These are phyloP conservation scores for Penicillium dipodomyicola DNA, from an alignment of 495 filamentous ascomycete genomes.

Conservation along the genomic window DNA sequence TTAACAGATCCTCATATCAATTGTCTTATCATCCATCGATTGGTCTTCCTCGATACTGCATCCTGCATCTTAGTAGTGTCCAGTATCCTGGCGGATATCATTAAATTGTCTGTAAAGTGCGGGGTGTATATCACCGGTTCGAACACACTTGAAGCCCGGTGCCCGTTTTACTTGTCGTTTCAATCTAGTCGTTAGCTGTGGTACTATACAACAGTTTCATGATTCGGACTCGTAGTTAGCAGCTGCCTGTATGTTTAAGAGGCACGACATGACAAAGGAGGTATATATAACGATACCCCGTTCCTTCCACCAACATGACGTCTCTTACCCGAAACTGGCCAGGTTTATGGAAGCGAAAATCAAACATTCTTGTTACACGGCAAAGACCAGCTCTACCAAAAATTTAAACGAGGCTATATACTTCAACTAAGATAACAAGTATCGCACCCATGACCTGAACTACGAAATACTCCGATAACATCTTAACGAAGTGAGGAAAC, in stretches of 20 bases:
- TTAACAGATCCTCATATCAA: too few species aligned
- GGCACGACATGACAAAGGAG: neutral
- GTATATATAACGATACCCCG: neutral
- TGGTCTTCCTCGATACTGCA: too few species aligned
- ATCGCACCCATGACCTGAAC: neutral
- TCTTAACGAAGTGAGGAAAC: constrained; percentile 5
- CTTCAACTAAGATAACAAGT: neutral
- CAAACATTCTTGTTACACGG: constrained; percentile 2
- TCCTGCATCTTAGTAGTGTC: too few species aligned
- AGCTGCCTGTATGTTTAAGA: neutral
- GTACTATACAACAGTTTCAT: neutral
- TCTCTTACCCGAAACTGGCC: constrained; percentile 2
- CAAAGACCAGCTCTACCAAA: constrained; percentile 7
- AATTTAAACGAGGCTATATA: constrained; percentile 2
- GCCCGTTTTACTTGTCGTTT: constrained; percentile 2
- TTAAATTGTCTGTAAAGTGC: neutral
- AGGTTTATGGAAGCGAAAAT: constrained; percentile 7
- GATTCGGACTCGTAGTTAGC: constrained; percentile 2
- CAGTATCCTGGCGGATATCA: too few species aligned
- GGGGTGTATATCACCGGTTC: neutral
- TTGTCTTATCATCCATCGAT: too few species aligned
- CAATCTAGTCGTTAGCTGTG: neutral
- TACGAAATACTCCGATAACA: constrained; percentile 2
- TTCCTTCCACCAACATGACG: neutral
- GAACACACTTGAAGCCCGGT: neutral